Percentiles rank a stretch among this genome's conserved stretches.
phyloP scores from a whole-genome alignment of 352 stramenopile genomes.

The Phytophthora melonis region DNA sequence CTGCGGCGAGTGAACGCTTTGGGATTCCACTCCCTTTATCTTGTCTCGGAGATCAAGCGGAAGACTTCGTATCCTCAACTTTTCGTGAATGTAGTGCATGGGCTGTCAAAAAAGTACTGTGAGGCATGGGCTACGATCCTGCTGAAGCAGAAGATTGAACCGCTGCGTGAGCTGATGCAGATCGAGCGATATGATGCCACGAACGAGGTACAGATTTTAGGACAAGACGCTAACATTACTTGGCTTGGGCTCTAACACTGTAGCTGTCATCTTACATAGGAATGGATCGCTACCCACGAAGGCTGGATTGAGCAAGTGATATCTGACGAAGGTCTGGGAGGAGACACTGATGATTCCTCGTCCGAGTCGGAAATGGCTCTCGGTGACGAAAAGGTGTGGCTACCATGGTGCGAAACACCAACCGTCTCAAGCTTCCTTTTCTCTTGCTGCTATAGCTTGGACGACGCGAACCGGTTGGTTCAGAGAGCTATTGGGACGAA shows the following conservation, averaged over 20 bases:
- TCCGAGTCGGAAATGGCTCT: slow-evolving; percentile 55
- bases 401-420: slow-evolving; percentile 86
- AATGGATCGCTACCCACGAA: slow-evolving; percentile 81
- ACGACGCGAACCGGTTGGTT: slow-evolving; percentile 80
- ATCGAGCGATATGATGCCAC: slow-evolving; percentile 77
- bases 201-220: slow-evolving; percentile 66
- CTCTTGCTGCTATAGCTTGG: slow-evolving; percentile 84
- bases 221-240: not conserved
- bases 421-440: slow-evolving; percentile 88
- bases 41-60: slow-evolving; percentile 59
- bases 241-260: not conserved
- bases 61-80: slow-evolving; percentile 49
- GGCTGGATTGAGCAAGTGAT: slow-evolving; percentile 83
- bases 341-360: slow-evolving; percentile 49
- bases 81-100: slow-evolving; percentile 64
- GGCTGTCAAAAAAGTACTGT: slow-evolving; percentile 72
- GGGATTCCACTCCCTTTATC: slow-evolving; percentile 65
- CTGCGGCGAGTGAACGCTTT: slow-evolving; percentile 46
- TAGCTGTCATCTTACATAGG: slow-evolving; percentile 37
- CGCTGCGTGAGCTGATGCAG: slow-evolving; percentile 64
- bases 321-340: slow-evolving; percentile 47
- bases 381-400: slow-evolving; percentile 82
- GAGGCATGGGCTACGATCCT: slow-evolving; percentile 70
- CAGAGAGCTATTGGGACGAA: slow-evolving; percentile 49
- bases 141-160: slow-evolving; percentile 70